phyloP scores from a whole-genome alignment of 208 protist genomes.

The Wallacemonas rigidus region DNA sequence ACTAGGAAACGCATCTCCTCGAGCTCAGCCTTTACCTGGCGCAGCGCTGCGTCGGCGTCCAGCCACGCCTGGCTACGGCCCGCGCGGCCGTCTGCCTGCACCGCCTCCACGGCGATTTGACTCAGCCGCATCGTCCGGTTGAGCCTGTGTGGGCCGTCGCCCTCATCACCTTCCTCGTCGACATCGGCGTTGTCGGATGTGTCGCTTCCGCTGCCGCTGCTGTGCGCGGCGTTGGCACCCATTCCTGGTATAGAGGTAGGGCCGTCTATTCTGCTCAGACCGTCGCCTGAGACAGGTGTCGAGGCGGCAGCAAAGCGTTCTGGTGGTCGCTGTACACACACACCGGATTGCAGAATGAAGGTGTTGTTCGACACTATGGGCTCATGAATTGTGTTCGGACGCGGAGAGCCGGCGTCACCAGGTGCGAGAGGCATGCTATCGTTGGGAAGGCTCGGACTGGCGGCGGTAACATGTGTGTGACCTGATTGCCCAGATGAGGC shows the following conservation, averaged over 20 bases:
- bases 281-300: too few species aligned
- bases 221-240: not conserved
- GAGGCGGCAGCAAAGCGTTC: not conserved
- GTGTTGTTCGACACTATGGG: conserved; percentile 10
- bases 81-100: not conserved
- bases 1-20: conserved; percentile 59
- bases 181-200: not conserved
- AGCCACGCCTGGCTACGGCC: conserved; percentile 33
- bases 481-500: not conserved
- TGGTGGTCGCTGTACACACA: conserved; percentile 12
- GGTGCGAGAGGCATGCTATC: not conserved
- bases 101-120: conserved; percentile 6
- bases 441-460: not conserved
- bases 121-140: conserved; percentile 12
- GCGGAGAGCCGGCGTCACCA: not conserved
- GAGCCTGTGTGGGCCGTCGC: not conserved
- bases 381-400: not conserved
- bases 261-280: too few species aligned
- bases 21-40: conserved; percentile 49
- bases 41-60: conserved; percentile 48
- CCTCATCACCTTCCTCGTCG: conserved; percentile 10
- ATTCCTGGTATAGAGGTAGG: too few species aligned
- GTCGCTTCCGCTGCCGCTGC: not conserved
- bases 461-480: too few species aligned
- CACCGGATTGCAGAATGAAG: conserved; percentile 10